Conservation (phyloP, 2,329 filamentous ascomycete genomes). For the Cladosporium sp. region DNA sequence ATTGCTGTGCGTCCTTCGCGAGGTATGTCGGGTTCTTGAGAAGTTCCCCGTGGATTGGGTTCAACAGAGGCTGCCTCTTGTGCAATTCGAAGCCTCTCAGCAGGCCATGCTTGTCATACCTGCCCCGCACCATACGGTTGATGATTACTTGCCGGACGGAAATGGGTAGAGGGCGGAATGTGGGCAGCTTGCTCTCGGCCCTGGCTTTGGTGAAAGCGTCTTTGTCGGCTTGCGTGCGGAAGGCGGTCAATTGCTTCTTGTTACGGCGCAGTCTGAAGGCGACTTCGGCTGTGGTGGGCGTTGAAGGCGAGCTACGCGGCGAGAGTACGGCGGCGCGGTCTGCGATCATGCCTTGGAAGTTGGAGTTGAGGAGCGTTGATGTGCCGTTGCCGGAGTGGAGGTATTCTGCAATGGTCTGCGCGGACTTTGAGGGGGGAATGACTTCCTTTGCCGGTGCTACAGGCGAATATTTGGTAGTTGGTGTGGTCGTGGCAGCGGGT, state of each 20-base stretch:
- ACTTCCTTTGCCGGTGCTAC: slow-evolving; percentile 2
- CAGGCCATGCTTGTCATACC: slow-evolving; percentile 28
- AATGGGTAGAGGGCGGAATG: slow-evolving; percentile 19
- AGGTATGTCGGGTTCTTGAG: slow-evolving; percentile 33
- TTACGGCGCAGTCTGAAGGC: slow-evolving; percentile 23
- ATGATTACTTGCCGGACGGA: slow-evolving; percentile 25
- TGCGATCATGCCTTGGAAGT: slow-evolving; percentile 32
- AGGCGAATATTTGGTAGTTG: not conserved
- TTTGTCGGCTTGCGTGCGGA: slow-evolving; percentile 23
- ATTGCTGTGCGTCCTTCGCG: slow-evolving; percentile 33
- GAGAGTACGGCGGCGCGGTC: slow-evolving; percentile 30
- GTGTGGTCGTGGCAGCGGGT: not conserved
- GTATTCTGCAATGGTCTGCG: not conserved
- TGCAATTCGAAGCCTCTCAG: slow-evolving; percentile 23
- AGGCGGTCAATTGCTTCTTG: slow-evolving; percentile 28
- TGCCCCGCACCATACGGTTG: slow-evolving; percentile 32
- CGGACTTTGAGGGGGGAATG: not conserved
- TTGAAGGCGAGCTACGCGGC: not conserved
- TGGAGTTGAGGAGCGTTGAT: slow-evolving; percentile 32
- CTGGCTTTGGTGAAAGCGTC: slow-evolving; percentile 26
- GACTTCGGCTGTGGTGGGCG: slow-evolving; percentile 24
- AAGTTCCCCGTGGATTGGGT: slow-evolving; percentile 27
- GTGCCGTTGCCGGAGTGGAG: slow-evolving; percentile 27
- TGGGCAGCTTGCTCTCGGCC: slow-evolving; percentile 25
- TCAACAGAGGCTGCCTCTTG: slow-evolving; percentile 31